Evolutionary conservation across 2,329 filamentous ascomycete species (phyloP).

Genomic region (Trichophyton mentagrophytes): DNA sequence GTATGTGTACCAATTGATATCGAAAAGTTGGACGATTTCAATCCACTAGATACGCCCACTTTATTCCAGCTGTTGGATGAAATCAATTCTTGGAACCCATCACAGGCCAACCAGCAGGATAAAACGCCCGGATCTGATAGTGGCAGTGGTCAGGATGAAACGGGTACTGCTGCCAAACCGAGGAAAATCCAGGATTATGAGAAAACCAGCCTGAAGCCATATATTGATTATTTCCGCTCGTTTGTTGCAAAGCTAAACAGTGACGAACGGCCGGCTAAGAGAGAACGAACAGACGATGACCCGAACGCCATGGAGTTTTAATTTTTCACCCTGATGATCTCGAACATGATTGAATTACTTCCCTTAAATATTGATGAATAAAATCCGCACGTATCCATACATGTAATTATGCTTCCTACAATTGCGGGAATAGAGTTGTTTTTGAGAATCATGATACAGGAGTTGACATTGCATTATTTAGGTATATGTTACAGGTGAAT

Average conservation of each 20-base stretch:
- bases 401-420: not conserved
- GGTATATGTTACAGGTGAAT: constrained; percentile 2
- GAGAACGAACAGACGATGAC: constrained; percentile 39
- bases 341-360: not conserved
- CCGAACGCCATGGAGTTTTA: constrained; percentile 54
- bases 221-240: constrained; percentile 73
- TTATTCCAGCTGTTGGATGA: constrained; percentile 69
- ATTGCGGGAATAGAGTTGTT: not conserved
- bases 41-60: constrained; percentile 79
- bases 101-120: constrained; percentile 14
- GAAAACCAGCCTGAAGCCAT: constrained; percentile 89
- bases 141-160: constrained; percentile 1
- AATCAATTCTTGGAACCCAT: constrained; percentile 65
- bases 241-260: constrained; percentile 71
- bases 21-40: constrained; percentile 61
- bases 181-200: constrained; percentile 70
- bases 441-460: not conserved
- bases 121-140: constrained; percentile 1
- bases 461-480: not conserved
- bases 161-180: constrained; percentile 23
- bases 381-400: not conserved
- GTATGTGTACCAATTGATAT: constrained; percentile 93
- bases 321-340: constrained; percentile 12
- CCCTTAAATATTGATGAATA: not conserved
- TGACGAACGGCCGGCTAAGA: constrained; percentile 49